These are phyloP conservation scores for Pyronema omphalodes DNA, from an alignment of 495 filamentous ascomycete species.

Conservation along the genomic window DNA sequence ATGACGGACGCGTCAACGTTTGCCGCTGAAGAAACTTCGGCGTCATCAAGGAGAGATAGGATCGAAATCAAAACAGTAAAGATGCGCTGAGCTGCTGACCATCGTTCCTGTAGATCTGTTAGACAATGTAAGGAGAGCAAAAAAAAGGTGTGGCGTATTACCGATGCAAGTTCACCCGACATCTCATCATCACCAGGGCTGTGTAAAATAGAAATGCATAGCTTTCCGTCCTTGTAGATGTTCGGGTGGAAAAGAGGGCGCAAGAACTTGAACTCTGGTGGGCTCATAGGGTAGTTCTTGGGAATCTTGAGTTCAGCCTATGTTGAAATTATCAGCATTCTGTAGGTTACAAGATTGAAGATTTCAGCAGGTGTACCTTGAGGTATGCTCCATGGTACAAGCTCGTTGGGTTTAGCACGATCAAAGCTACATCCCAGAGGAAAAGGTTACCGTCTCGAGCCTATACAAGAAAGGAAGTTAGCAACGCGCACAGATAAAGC, in stretches of 20 bases:
- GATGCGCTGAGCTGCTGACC: conserved; percentile 80
- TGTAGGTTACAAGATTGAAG: conserved; percentile 2
- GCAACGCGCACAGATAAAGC: neutral
- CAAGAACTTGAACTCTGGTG: conserved; percentile 81
- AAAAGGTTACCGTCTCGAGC: conserved; percentile 62
- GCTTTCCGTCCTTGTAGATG: conserved; percentile 70
- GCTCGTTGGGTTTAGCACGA: conserved; percentile 81
- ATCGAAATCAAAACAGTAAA: conserved; percentile 88
- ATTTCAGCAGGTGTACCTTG: conserved; percentile 31
- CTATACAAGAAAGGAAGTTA: conserved; percentile 7
- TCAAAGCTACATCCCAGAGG: conserved; percentile 70
- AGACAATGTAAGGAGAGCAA: neutral
- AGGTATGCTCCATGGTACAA: conserved; percentile 88
- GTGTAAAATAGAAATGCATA: conserved; percentile 96
- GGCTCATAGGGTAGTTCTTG: conserved; percentile 72
- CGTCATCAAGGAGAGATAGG: conserved; percentile 81
- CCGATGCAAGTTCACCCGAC: conserved; percentile 65
- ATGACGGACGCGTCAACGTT: conserved; percentile 87
- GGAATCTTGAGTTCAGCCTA: conserved; percentile 71
- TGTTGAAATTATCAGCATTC: neutral
- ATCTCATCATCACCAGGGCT: conserved; percentile 76
- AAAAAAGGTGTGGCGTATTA: conserved; percentile 6
- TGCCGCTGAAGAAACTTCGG: conserved; percentile 79
- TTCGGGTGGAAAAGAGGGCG: conserved; percentile 81
- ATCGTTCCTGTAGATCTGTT: conserved; percentile 43